A percentile compares a stretch with the other conserved stretches of the same genome.
These are phyloP conservation scores for Chlamydomonas asymmetrica DNA, from an alignment of 139 green algal genomes.

Conservation along the genomic window DNA sequence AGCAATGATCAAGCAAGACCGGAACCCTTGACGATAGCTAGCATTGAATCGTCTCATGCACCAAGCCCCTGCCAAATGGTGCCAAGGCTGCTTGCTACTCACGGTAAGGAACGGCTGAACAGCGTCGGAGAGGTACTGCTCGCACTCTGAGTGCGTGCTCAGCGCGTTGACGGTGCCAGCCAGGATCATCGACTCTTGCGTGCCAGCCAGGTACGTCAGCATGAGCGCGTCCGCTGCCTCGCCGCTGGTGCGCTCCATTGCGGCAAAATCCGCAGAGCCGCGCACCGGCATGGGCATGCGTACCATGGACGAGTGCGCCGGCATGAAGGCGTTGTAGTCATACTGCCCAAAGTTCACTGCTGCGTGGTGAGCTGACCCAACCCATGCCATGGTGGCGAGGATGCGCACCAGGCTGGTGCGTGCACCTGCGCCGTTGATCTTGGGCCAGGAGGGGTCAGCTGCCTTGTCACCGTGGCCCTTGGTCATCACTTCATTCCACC, in stretches of 20 bases:
- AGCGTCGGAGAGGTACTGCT: conserved; percentile 8
- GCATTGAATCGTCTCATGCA: too few relatives aligned
- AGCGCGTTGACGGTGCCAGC: conserved; percentile 28
- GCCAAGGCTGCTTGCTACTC: too few relatives aligned
- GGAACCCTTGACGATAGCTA: too few relatives aligned
- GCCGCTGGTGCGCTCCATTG: background rate
- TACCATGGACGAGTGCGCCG: conserved; percentile 20
- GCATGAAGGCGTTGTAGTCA: conserved; percentile 29
- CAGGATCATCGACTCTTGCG: background rate
- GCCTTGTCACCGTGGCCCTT: too few relatives aligned
- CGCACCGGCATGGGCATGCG: background rate
- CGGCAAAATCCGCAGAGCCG: background rate
- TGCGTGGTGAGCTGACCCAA: conserved; percentile 40
- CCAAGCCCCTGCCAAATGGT: too few relatives aligned
- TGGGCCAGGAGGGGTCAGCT: too few relatives aligned
- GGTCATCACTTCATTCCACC: too few relatives aligned
- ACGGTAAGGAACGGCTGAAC: background rate
- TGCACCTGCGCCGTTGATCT: too few relatives aligned
- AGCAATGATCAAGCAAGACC: too few relatives aligned
- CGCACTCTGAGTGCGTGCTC: conserved; percentile 10
- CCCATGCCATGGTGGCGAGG: conserved; percentile 41
- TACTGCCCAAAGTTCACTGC: conserved; percentile 59
- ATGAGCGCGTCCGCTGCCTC: conserved; percentile 12
- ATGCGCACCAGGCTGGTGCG: conserved; percentile 39
- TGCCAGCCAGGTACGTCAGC: conserved; percentile 12